These are phyloP conservation scores for Scedosporium apiospermum DNA, from an alignment of 2,329 filamentous ascomycete genomes.

Conservation along the genomic window DNA sequence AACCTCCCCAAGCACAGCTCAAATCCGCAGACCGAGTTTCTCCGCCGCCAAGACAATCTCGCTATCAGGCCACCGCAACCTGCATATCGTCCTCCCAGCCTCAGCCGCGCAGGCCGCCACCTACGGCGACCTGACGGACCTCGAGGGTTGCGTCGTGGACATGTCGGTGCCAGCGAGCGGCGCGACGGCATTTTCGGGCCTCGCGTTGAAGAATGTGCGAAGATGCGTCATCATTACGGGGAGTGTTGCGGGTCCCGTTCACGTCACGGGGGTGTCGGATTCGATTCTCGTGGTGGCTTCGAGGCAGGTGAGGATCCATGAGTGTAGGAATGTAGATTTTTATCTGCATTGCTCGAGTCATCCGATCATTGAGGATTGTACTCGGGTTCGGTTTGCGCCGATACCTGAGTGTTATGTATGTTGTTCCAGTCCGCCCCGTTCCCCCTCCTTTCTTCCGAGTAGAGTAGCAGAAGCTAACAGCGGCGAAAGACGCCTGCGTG, in stretches of 20 bases:
- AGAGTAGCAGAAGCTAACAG: neutral
- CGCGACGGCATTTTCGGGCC: constrained; percentile 58
- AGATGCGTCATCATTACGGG: constrained; percentile 69
- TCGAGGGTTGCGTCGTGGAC: constrained; percentile 67
- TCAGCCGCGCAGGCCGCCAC: constrained; percentile 62
- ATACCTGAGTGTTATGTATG: constrained; percentile 59
- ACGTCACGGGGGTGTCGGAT: constrained; percentile 66
- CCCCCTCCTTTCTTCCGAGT: neutral
- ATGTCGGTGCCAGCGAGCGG: constrained; percentile 56
- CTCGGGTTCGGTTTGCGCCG: constrained; percentile 66
- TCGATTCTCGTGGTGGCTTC: constrained; percentile 71
- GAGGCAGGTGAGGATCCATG: constrained; percentile 88
- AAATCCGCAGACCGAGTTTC: constrained; percentile 53
- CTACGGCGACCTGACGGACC: constrained; percentile 61
- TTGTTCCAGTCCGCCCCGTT: constrained; percentile 22
- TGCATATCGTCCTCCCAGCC: constrained; percentile 68
- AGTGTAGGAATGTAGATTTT: constrained; percentile 69
- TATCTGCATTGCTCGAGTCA: constrained; percentile 76
- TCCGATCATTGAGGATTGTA: constrained; percentile 91
- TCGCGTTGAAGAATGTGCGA: constrained; percentile 57
- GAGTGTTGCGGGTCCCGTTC: constrained; percentile 67
- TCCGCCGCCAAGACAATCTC: constrained; percentile 49
- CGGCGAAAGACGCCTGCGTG: neutral
- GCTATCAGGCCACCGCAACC: constrained; percentile 56
- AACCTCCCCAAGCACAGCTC: constrained; percentile 20